Evolutionary conservation across 2,329 filamentous ascomycete species (phyloP).

Genomic region (Fusarium ramigenum): DNA sequence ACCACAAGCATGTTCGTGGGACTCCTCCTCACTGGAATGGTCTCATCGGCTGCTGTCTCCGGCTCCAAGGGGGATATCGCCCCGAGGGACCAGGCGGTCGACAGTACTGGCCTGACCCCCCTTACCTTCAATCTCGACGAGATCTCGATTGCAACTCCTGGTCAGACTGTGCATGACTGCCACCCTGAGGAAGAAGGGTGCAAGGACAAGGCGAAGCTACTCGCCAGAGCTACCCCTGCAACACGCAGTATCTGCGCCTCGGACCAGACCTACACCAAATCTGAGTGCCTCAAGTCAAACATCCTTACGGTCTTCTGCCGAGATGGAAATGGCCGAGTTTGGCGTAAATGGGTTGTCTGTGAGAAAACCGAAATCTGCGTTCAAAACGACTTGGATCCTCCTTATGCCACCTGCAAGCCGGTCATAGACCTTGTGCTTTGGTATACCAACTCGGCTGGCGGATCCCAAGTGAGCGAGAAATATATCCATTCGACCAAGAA

Average conservation of each 20-base stretch:
- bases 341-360: neutral
- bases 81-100: neutral
- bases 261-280: neutral
- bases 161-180: neutral
- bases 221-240: neutral
- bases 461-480: neutral
- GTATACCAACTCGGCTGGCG: neutral
- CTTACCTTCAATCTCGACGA: neutral
- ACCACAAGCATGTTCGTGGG: neutral
- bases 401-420: neutral
- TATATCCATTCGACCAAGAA: neutral
- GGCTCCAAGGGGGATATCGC: neutral
- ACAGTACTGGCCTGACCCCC: neutral
- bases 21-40: neutral
- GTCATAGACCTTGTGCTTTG: neutral
- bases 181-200: neutral
- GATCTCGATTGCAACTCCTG: neutral
- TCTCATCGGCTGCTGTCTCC: neutral
- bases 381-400: neutral
- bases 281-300: neutral
- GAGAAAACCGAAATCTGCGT: neutral
- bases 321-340: neutral
- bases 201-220: neutral
- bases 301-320: neutral
- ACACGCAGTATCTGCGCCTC: neutral